A percentile compares a stretch with the other conserved stretches of the same genome.
phyloP scores from a whole-genome alignment of 164 flowering plant species.

The Nymphaea thermarum region DNA sequence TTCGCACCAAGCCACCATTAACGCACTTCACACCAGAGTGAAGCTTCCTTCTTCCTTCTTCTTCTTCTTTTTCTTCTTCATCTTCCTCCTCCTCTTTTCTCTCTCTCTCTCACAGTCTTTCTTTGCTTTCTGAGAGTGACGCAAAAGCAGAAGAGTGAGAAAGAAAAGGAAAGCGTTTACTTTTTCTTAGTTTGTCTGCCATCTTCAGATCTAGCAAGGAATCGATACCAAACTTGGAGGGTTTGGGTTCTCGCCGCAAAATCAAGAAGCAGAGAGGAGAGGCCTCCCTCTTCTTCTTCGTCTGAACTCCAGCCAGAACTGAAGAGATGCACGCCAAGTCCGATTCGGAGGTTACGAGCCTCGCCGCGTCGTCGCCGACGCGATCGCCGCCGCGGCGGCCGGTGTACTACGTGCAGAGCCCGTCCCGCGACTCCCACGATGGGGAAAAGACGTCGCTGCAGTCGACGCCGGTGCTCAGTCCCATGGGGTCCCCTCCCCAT shows the following conservation, averaged over 20 bases:
- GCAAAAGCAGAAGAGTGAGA: background rate
- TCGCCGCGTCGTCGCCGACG: constrained; percentile 48
- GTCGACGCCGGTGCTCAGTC: constrained; percentile 74
- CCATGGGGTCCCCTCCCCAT: constrained; percentile 74
- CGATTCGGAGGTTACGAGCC: constrained; percentile 64
- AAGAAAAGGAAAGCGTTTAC: background rate
- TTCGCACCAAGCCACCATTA: no score
- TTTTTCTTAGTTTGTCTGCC: background rate
- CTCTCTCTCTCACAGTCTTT: no score
- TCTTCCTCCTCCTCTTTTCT: no score
- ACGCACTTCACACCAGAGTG: no score
- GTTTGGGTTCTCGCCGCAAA: background rate
- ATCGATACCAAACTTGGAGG: background rate
- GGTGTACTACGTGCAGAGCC: constrained; percentile 75
- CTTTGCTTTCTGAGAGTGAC: no score
- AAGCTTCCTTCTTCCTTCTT: no score
- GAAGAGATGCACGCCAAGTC: constrained; percentile 49
- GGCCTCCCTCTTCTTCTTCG: background rate
- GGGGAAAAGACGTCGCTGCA: constrained; percentile 72
- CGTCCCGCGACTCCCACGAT: constrained; percentile 71
- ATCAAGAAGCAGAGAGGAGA: background rate
- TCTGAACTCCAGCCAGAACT: background rate
- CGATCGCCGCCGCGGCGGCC: constrained; percentile 41
- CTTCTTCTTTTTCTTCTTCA: no score
- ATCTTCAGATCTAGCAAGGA: background rate